These are phyloP conservation scores for Hirsutella rhossiliensis DNA, from an alignment of 2,329 filamentous ascomycete genomes.

Conservation along the genomic window DNA sequence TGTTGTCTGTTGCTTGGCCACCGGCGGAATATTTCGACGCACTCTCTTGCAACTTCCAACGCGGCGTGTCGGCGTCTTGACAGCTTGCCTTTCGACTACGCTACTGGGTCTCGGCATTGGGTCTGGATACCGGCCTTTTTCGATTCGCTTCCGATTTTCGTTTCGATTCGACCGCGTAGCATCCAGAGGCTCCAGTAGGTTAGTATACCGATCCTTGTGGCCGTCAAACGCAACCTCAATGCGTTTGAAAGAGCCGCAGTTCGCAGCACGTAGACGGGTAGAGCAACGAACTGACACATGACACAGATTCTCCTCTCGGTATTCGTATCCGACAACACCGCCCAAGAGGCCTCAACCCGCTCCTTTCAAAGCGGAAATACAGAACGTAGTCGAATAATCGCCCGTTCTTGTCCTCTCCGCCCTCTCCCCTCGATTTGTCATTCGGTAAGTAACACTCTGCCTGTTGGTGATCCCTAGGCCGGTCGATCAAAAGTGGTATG, in stretches of 20 bases:
- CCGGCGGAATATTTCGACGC: slow-evolving; percentile 13
- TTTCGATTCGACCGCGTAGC: slow-evolving; percentile 10
- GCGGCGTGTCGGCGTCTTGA: slow-evolving; percentile 28
- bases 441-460: too few relatives aligned
- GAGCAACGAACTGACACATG: neutral
- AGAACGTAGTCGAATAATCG: too few relatives aligned
- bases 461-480: too few relatives aligned
- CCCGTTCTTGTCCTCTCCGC: too few relatives aligned
- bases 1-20: slow-evolving; percentile 5
- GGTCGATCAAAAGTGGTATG: too few relatives aligned
- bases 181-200: neutral
- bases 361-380: too few relatives aligned
- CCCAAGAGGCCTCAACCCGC: too few relatives aligned
- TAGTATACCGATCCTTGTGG: too few relatives aligned
- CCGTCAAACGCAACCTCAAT: too few relatives aligned
- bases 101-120: slow-evolving; percentile 24
- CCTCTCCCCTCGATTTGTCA: too few relatives aligned
- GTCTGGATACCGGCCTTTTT: slow-evolving; percentile 23
- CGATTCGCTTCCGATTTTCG: slow-evolving; percentile 19
- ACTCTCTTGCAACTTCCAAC: slow-evolving; percentile 19
- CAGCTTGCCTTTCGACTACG: slow-evolving; percentile 23
- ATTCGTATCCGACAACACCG: slow-evolving; percentile 9
- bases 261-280: too few relatives aligned
- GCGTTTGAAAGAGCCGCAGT: too few relatives aligned
- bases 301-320: slow-evolving; percentile 11